Evolutionary conservation across 495 filamentous ascomycete species (phyloP).

Genomic region (Tuber aestivum): DNA sequence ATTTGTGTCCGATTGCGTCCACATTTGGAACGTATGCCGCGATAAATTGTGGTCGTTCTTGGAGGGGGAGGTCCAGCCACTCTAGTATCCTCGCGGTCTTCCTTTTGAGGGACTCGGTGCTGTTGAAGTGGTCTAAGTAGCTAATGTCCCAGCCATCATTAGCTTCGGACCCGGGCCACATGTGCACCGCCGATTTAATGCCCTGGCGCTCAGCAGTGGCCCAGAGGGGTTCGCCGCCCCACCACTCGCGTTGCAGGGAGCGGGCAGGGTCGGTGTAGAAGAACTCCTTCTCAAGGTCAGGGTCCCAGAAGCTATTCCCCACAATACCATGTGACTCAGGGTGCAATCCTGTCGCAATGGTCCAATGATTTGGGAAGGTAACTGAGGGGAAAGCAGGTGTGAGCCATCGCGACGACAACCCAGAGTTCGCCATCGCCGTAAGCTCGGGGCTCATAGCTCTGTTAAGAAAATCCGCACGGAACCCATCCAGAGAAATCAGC

Average conservation of each 20-base stretch:
- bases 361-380: conserved; percentile 98
- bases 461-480: conserved; percentile 89
- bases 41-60: conserved; percentile 77
- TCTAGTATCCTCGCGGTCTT: conserved; percentile 75
- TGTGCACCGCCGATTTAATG: conserved; percentile 76
- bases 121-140: conserved; percentile 78
- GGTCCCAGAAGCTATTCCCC: conserved; percentile 91
- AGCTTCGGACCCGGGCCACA: conserved; percentile 97
- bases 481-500: conserved; percentile 89
- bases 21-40: conserved; percentile 92
- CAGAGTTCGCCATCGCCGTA: conserved; percentile 68
- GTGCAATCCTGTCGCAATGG: conserved; percentile 83
- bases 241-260: conserved; percentile 82
- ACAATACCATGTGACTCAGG: conserved; percentile 92
- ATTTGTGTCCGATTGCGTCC: conserved; percentile 76
- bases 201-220: conserved; percentile 76
- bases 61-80: conserved; percentile 69
- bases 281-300: conserved; percentile 67
- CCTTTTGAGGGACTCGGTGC: conserved; percentile 60
- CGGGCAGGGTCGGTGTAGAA: conserved; percentile 69
- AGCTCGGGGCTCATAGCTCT: conserved; percentile 78
- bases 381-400: conserved; percentile 88
- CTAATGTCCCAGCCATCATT: conserved; percentile 56
- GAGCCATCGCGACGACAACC: conserved; percentile 88
- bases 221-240: conserved; percentile 90